Percentiles rank a stretch among this genome's conserved stretches.
These are phyloP conservation scores for Eurotiales sp. DNA, from an alignment of 2,329 filamentous ascomycete genomes.

Conservation along the genomic window DNA sequence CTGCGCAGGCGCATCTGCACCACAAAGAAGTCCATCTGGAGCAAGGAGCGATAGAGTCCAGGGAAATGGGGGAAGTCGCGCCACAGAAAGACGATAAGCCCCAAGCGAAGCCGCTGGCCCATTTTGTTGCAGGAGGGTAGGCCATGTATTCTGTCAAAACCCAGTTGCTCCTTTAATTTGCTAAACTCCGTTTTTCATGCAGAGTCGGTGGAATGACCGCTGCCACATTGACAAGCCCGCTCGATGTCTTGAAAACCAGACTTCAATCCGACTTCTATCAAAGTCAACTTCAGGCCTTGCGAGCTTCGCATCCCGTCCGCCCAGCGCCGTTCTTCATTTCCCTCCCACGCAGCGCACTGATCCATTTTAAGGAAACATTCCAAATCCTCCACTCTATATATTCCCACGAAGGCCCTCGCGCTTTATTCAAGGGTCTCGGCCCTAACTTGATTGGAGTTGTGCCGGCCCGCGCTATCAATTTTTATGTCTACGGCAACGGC, in stretches of 20 bases:
- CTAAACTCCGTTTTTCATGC: slow-evolving; percentile 9
- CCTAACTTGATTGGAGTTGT: slow-evolving; percentile 88
- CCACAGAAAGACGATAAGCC: slow-evolving; percentile 34
- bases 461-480: slow-evolving; percentile 86
- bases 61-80: slow-evolving; percentile 37
- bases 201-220: slow-evolving; percentile 88
- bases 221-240: slow-evolving; percentile 85
- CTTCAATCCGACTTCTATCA: slow-evolving; percentile 95
- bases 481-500: slow-evolving; percentile 88
- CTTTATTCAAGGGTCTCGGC: slow-evolving; percentile 87
- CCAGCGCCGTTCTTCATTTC: slow-evolving; percentile 55
- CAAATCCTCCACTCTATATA: slow-evolving; percentile 81
- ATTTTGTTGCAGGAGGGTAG: slow-evolving; percentile 87
- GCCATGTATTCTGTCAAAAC: too few species aligned
- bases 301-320: slow-evolving; percentile 55
- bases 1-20: slow-evolving; percentile 26
- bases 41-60: slow-evolving; percentile 26
- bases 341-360: slow-evolving; percentile 60
- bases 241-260: slow-evolving; percentile 90
- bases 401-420: slow-evolving; percentile 74
- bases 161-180: neutral
- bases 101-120: slow-evolving; percentile 75
- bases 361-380: slow-evolving; percentile 80
- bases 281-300: slow-evolving; percentile 64
- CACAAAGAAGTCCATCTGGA: slow-evolving; percentile 16